phyloP scores from a whole-genome alignment of 352 stramenopile genomes.

The Phytophthora sansomeana region DNA sequence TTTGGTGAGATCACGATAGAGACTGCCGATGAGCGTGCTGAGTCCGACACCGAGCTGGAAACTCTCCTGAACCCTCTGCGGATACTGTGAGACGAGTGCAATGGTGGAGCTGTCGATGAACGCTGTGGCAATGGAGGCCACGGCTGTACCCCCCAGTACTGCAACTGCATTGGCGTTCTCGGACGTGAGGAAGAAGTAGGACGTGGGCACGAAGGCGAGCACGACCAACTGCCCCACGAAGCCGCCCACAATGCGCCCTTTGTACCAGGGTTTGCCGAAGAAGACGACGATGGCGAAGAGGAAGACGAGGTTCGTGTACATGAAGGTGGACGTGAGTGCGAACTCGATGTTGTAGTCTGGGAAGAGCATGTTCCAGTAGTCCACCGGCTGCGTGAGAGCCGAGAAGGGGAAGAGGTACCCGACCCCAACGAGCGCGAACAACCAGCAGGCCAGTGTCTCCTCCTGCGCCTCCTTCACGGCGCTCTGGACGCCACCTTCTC shows the following conservation, averaged over 20 bases:
- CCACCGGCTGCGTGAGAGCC: slow-evolving; percentile 88
- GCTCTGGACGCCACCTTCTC: slow-evolving; percentile 30
- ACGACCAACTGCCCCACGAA: slow-evolving; percentile 79
- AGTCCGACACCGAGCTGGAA: slow-evolving; percentile 86
- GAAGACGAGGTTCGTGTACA: slow-evolving; percentile 85
- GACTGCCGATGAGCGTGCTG: slow-evolving; percentile 81
- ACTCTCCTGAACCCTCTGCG: slow-evolving; percentile 77
- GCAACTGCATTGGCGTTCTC: slow-evolving; percentile 73
- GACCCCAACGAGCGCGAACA: slow-evolving; percentile 80
- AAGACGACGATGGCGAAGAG: slow-evolving; percentile 73
- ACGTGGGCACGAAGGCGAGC: slow-evolving; percentile 79
- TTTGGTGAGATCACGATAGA: slow-evolving; percentile 88
- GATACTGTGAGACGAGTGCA: slow-evolving; percentile 83
- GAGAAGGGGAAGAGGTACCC: slow-evolving; percentile 91
- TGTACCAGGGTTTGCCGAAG: slow-evolving; percentile 71
- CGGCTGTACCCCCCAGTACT: slow-evolving; percentile 70
- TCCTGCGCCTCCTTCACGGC: slow-evolving; percentile 49
- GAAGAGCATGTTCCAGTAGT: slow-evolving; percentile 90
- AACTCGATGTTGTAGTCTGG: slow-evolving; percentile 91
- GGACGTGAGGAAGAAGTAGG: slow-evolving; percentile 74
- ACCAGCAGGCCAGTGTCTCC: slow-evolving; percentile 58
- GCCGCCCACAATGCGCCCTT: slow-evolving; percentile 76
- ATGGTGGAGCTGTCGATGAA: slow-evolving; percentile 89
- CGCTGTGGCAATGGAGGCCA: slow-evolving; percentile 75
- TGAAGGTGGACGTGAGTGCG: slow-evolving; percentile 82